phyloP scores from a whole-genome alignment of 345 rosid species.

The Arabidopsis thaliana region DNA sequence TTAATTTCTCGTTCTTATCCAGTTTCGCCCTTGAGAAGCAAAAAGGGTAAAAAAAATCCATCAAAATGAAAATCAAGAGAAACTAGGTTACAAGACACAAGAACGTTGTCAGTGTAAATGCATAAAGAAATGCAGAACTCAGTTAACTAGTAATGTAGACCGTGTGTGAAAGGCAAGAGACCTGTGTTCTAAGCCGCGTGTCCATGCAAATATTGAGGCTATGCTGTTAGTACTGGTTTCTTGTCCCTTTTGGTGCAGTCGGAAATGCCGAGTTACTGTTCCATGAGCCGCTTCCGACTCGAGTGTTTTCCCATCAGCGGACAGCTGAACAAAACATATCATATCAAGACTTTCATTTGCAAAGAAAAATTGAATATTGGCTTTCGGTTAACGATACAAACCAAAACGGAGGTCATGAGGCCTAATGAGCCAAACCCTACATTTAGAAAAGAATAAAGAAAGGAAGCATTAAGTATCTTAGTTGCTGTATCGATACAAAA shows the following conservation, averaged over 20 bases:
- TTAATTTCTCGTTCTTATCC: slow-evolving; percentile 72
- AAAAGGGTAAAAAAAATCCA: not conserved
- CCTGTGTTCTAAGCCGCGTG: slow-evolving; percentile 94
- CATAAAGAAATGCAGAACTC: slow-evolving; percentile 15
- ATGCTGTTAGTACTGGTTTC: slow-evolving; percentile 99
- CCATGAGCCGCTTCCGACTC: slow-evolving; percentile 99
- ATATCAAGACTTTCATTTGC: slow-evolving; percentile 12
- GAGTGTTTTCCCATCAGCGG: slow-evolving; percentile 90
- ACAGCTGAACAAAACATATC: slow-evolving; percentile 59
- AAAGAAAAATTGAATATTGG: not conserved
- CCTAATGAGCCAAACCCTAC: slow-evolving; percentile 98
- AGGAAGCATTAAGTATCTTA: slow-evolving; percentile 29
- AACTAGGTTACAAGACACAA: slow-evolving; percentile 6
- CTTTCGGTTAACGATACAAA: slow-evolving; percentile 45
- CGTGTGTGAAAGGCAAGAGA: slow-evolving; percentile 34
- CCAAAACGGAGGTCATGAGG: slow-evolving; percentile 96
- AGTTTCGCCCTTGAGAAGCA: slow-evolving; percentile 73
- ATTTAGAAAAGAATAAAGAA: slow-evolving; percentile 5
- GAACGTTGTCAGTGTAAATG: slow-evolving; percentile 3
- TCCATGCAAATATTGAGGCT: slow-evolving; percentile 98
- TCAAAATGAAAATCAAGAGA: slow-evolving; percentile 1
- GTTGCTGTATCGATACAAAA: not conserved
- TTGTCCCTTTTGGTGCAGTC: slow-evolving; percentile 87
- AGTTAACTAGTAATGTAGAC: not conserved
- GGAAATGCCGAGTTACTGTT: slow-evolving; percentile 94